Base-by-base conservation (phyloP, 805 yeast species). In the Kodamaea nitidulidarum region DNA sequence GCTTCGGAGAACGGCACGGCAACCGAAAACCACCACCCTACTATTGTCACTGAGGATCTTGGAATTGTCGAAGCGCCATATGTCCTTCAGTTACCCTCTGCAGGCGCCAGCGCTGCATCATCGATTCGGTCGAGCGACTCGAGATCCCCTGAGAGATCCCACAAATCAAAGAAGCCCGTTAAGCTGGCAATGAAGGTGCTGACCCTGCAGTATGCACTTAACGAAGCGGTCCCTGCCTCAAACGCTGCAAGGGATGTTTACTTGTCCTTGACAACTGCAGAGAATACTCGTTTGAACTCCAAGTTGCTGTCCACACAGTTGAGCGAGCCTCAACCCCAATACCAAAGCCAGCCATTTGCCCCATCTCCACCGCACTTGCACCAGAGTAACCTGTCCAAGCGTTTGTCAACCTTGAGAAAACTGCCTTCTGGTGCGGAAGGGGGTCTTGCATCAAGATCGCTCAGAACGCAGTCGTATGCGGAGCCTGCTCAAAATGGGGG, bases 261-360 rank as follows among this genome's bases (percentile, higher is more conserved):
- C 49, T 53, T 82, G 32, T 79, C 86, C 0, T 59, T 81, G 39
- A 73, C 90, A 1, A 84, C 93, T 0, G 90, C 90, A 1, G 88
- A 84, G 52, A 84, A 84, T 56, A 84, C 93, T 0, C 70, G 88
- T 42, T 54, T 82, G 41, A 84, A 84, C 59, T 83, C 91, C 1
- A 73, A 74, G 43, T 55, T 78, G 52, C 70, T 80, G 5, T 49
- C 73, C 0, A 47, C 67, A 4, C 63, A 68, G 36, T 60, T 70
- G 45, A 43, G 39, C 18, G 65, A 60, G 34, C 44, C 34, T 44
- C 41, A 21, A 45, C 30, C 22, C 22, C 22, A 5, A 20, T 37
- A 46, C n/a, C n/a, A n/a, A n/a, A n/a, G n/a, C n/a, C n/a, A n/a
- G n/a, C n/a, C n/a, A 32, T 29, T 31, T 42, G 31, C 33, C 55